Base-by-base conservation (phyloP, 805 yeast species). In the Candida pseudoglaebosa region DNA sequence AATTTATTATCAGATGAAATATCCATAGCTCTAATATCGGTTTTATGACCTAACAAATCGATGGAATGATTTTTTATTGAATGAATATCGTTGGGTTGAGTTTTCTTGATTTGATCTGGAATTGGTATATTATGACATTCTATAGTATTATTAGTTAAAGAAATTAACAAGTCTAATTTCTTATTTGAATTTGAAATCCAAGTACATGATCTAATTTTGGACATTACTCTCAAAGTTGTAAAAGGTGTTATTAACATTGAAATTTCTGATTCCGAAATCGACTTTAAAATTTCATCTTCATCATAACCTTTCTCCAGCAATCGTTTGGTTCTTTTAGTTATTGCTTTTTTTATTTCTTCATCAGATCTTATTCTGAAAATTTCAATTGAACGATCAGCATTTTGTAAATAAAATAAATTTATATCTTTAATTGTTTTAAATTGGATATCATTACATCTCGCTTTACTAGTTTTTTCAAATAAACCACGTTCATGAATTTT, bases 41-140 rank as follows among this genome's bases (percentile, higher is more conserved):
- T 79, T 56, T 97, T 78, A 59, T 90, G 97, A 15, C 99, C 99
- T 38, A 77, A 73, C 30, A 79, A 61, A 36, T 89, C 96, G 16
- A 93, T 69, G 2, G 80, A 61, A 50, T 76, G 76, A 32, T 70
- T 62, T 46, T 74, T 80, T 3, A 57, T 62, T 1, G 80, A 61
- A 3, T 65, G 52, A 7, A 73, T 50, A 16, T 72, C 76, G 28
- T 18, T 32, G 8, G 62, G 56, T 19, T 52, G 51, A 26, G 73
- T 70, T 43, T 82, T 82, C 44, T 74, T 74, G 38, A 62, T 33
- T 26, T 71, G 69, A 38, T 82, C 86, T 5, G 85, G 82, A 8
- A 78, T 44, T 13, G 70, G 64, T 14, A 85, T 59, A 2, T 70
- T 55, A 61, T 83, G 82, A 52, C 77, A 77, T 52, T 88, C 95